A percentile compares a stretch with the other conserved stretches of the same genome.
These are phyloP conservation scores for Daedalea quercina DNA, from an alignment of 768 basidiomycete species.

Conservation along the genomic window DNA sequence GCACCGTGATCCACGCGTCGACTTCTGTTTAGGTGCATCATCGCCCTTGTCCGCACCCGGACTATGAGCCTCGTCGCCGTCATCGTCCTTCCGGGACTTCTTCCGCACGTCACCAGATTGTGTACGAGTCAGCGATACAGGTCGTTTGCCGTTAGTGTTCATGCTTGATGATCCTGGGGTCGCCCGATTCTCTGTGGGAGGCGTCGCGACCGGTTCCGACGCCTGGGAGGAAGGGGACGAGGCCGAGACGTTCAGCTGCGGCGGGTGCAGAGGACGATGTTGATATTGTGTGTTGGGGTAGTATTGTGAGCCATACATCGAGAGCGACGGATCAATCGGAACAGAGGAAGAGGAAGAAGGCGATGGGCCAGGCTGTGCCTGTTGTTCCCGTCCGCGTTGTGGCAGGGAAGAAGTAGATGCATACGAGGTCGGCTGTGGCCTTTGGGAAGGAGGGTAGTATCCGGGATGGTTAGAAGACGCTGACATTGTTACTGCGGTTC, in stretches of 20 bases:
- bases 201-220: conserved; percentile 71
- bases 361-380: conserved; percentile 46
- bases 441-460: conserved; percentile 22
- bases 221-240: conserved; percentile 78
- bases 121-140: conserved; percentile 41
- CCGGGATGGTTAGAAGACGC: conserved; percentile 22
- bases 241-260: conserved; percentile 49
- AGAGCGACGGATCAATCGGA: conserved; percentile 64
- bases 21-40: conserved; percentile 67
- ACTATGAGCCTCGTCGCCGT: conserved; percentile 38
- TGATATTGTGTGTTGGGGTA: conserved; percentile 47
- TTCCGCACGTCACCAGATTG: conserved; percentile 41
- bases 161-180: conserved; percentile 38
- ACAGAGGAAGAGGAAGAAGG: conserved; percentile 49
- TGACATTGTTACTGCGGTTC: conserved; percentile 6
- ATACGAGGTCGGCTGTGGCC: conserved; percentile 19
- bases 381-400: conserved; percentile 23
- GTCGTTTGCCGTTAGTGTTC: conserved; percentile 61
- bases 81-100: conserved; percentile 58
- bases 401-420: conserved; percentile 9
- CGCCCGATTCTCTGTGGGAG: conserved; percentile 53
- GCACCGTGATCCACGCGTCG: conserved; percentile 81
- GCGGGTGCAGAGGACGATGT: conserved; percentile 39
- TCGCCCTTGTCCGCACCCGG: conserved; percentile 46
- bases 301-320: conserved; percentile 25